Evolutionary conservation across 208 protist species (phyloP).

Genomic region (Histomonas meleagridis): DNA sequence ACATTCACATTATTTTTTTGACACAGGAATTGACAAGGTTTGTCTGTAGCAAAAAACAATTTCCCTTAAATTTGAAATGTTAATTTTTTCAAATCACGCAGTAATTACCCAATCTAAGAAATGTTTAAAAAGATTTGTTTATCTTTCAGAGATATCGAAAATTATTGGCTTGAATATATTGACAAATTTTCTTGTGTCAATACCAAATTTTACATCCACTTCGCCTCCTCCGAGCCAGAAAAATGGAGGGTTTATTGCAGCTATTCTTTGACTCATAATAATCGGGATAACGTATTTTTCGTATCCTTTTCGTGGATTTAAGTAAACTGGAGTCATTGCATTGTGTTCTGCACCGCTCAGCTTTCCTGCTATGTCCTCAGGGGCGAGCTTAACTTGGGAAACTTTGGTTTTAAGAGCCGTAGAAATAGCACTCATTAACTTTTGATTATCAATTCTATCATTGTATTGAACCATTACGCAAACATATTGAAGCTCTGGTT

Average conservation of each 20-base stretch:
- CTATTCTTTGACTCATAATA: background rate
- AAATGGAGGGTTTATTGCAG: background rate
- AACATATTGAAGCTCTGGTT: background rate
- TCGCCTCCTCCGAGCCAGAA: background rate
- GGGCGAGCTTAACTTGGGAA: background rate
- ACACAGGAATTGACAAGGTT: too few relatives aligned
- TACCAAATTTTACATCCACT: background rate
- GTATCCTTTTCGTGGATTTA: background rate
- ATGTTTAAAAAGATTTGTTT: too few relatives aligned
- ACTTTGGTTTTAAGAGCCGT: background rate
- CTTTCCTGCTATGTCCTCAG: background rate
- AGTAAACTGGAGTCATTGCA: slow-evolving; percentile 20
- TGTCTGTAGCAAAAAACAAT: too few relatives aligned
- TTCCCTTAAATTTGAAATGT: too few relatives aligned
- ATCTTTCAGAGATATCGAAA: background rate
- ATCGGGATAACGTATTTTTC: background rate
- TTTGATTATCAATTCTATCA: background rate
- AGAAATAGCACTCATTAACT: background rate
- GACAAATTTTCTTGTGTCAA: background rate
- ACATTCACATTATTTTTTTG: too few relatives aligned
- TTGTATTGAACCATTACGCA: background rate
- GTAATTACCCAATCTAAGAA: too few relatives aligned
- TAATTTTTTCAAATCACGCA: too few relatives aligned
- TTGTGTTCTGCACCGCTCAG: background rate
- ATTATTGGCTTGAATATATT: slow-evolving; percentile 1